Evolutionary conservation across 164 flowering plant genomes (phyloP).

Genomic region (Chimonanthus praecox): DNA sequence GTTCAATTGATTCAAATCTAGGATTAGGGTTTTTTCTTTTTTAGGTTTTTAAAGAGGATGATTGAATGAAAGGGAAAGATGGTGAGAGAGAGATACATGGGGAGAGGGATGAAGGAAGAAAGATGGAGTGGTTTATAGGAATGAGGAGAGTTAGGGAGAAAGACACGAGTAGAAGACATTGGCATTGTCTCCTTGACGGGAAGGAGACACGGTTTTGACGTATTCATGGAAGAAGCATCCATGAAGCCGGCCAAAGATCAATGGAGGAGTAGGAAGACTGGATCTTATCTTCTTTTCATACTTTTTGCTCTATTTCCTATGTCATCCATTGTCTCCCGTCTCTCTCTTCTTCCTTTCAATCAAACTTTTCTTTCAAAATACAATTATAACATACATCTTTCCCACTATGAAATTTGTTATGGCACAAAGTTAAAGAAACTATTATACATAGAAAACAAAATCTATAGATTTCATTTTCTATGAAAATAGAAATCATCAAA

Average conservation of each 20-base stretch:
- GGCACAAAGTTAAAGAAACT: no score
- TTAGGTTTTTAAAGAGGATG: not conserved
- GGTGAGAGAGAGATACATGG: not conserved
- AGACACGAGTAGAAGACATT: not conserved
- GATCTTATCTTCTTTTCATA: not conserved
- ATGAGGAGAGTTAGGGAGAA: constrained; percentile 3
- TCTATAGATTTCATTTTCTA: no score
- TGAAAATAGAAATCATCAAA: no score
- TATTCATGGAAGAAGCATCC: not conserved
- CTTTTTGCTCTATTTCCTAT: not conserved
- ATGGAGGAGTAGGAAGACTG: no score
- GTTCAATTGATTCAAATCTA: not conserved
- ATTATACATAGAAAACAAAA: no score
- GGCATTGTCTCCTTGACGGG: not conserved
- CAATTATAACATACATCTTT: no score
- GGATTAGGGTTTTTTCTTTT: not conserved
- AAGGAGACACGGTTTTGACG: constrained; percentile 5
- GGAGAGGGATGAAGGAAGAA: constrained; percentile 4
- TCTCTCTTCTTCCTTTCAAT: not conserved
- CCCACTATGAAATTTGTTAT: no score
- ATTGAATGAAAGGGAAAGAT: not conserved
- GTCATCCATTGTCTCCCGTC: not conserved
- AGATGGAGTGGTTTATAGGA: not conserved
- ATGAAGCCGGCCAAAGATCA: not conserved
- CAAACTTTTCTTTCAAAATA: not conserved